Evolutionary conservation across 176 grass and related monocot genomes (phyloP).

Genomic region (Lolium multiflorum): DNA sequence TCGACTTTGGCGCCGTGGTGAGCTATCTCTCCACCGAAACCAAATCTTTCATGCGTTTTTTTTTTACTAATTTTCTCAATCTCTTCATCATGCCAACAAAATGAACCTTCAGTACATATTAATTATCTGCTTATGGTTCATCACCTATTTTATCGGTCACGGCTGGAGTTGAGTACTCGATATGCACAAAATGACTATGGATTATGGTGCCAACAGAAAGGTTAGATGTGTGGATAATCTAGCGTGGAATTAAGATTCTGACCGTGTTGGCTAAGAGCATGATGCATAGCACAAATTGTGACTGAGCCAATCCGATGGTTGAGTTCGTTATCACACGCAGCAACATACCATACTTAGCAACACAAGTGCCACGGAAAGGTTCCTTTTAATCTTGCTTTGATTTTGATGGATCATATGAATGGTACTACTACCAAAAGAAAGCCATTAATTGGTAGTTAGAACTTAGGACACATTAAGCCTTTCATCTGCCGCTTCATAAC

Average conservation of each 20-base stretch:
- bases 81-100: not conserved
- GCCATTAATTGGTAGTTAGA: not conserved
- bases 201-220: not conserved
- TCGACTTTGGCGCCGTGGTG: conserved; percentile 90
- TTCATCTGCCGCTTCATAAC: not conserved
- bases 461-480: not conserved
- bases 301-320: not conserved
- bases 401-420: not conserved
- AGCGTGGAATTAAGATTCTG: not conserved
- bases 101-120: not conserved
- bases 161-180: not conserved
- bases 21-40: conserved; percentile 11
- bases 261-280: conserved; percentile 12
- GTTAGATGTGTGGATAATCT: not conserved
- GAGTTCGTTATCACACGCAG: not conserved
- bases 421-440: not conserved
- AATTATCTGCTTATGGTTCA: not conserved
- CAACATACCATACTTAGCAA: not conserved
- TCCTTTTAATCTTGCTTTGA: conserved; percentile 21
- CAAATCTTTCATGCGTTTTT: not conserved
- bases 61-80: not conserved
- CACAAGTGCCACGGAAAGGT: not conserved
- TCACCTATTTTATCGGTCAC: not conserved
- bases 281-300: not conserved
- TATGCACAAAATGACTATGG: not conserved